Evolutionary conservation across 306 rosid species (phyloP).

Genomic region (Rubus idaeus): DNA sequence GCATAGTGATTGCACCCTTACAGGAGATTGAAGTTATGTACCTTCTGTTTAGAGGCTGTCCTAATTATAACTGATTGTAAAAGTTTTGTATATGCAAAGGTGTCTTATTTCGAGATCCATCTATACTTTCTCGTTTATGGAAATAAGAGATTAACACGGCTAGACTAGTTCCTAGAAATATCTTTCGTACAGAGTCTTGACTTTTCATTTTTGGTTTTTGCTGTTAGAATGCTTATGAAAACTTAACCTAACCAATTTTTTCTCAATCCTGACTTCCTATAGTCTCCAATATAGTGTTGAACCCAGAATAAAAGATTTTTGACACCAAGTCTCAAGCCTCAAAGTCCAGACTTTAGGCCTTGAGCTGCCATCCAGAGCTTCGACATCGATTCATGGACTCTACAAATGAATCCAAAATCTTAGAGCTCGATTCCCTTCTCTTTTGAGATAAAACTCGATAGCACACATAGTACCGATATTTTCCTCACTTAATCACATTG

Average conservation of each 20-base stretch:
- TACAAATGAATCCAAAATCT: too few relatives aligned
- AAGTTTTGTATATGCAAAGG: slow-evolving; percentile 6
- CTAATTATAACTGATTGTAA: not conserved
- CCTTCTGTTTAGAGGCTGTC: not conserved
- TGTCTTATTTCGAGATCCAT: not conserved
- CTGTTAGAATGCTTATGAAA: not conserved
- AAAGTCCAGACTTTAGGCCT: too few relatives aligned
- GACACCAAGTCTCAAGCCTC: too few relatives aligned
- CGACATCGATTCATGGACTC: too few relatives aligned
- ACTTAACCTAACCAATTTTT: not conserved
- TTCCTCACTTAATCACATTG: too few relatives aligned
- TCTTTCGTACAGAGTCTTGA: not conserved
- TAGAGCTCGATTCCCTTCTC: too few relatives aligned
- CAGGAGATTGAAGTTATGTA: not conserved
- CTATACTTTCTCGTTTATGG: not conserved
- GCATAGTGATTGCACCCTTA: not conserved
- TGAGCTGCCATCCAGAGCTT: too few relatives aligned
- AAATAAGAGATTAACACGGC: not conserved
- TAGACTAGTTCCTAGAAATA: not conserved
- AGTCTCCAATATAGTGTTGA: too few relatives aligned
- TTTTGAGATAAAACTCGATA: too few relatives aligned
- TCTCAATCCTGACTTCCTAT: not conserved
- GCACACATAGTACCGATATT: too few relatives aligned
- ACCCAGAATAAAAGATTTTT: too few relatives aligned
- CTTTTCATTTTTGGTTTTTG: not conserved